Evolutionary conservation across 129 eudicot species (phyloP).

Genomic region (Lactuca sativa): DNA sequence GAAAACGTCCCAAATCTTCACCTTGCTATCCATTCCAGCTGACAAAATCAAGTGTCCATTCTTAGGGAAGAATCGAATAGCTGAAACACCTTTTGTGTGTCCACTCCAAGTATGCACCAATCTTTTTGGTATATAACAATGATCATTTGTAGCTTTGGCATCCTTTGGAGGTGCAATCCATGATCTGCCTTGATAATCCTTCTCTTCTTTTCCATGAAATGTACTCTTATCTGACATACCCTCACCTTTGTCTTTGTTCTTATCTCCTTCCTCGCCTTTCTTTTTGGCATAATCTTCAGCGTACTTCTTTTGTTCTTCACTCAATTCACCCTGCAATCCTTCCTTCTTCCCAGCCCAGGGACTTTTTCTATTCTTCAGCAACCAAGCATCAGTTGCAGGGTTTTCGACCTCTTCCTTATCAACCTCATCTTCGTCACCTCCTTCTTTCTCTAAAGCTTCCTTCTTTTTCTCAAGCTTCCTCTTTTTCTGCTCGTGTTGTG

Average conservation of each 20-base stretch:
- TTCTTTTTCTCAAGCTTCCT: slow-evolving; percentile 71
- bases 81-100: slow-evolving; percentile 90
- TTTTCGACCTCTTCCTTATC: slow-evolving; percentile 50
- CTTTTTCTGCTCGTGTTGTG: slow-evolving; percentile 73
- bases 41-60: slow-evolving; percentile 90
- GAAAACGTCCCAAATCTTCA: slow-evolving; percentile 95
- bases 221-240: slow-evolving; percentile 70
- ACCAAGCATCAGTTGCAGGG: slow-evolving; percentile 75
- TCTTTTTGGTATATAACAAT: slow-evolving; percentile 91
- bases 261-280: slow-evolving; percentile 77
- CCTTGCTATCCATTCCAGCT: slow-evolving; percentile 93
- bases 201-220: slow-evolving; percentile 91
- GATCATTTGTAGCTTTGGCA: slow-evolving; percentile 74
- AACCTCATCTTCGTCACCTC: slow-evolving; percentile 30
- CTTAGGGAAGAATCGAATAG: slow-evolving; percentile 90
- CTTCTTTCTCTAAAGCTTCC: slow-evolving; percentile 44
- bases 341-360: slow-evolving; percentile 98
- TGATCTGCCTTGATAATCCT: slow-evolving; percentile 93
- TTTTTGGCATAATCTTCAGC: slow-evolving; percentile 90
- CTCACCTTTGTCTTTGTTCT: slow-evolving; percentile 60
- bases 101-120: slow-evolving; percentile 99
- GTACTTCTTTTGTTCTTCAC: slow-evolving; percentile 93
- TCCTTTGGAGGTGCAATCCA: slow-evolving; percentile 97
- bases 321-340: slow-evolving; percentile 69
- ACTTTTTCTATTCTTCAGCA: slow-evolving; percentile 72